Percentiles rank a stretch among this genome's conserved stretches.
phyloP scores from a whole-genome alignment of 2,329 filamentous ascomycete species.

The Periconia sp. region DNA sequence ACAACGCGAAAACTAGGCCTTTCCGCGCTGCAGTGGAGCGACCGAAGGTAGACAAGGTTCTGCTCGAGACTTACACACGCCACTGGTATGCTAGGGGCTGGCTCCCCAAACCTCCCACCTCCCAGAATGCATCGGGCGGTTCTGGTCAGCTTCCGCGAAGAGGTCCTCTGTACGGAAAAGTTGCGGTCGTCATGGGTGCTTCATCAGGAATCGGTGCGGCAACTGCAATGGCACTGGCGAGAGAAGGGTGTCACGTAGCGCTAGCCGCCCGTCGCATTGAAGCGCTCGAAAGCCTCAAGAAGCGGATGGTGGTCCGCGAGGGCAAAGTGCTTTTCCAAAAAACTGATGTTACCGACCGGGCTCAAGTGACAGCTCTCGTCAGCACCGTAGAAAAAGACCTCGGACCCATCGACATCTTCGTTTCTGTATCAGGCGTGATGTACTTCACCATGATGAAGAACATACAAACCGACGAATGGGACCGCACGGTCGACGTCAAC shows the following conservation, averaged over 20 bases:
- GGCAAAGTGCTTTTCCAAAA: constrained; percentile 68
- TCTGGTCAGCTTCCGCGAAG: constrained; percentile 48
- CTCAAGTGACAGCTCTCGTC: constrained; percentile 68
- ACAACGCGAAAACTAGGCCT: constrained; percentile 68
- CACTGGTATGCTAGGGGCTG: constrained; percentile 81
- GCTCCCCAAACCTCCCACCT: constrained; percentile 65
- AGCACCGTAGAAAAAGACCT: constrained; percentile 61
- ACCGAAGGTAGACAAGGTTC: constrained; percentile 67
- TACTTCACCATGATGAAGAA: constrained; percentile 89
- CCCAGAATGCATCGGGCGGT: constrained; percentile 50
- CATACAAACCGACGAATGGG: constrained; percentile 72
- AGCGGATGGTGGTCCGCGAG: constrained; percentile 57
- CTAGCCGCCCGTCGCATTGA: constrained; percentile 71
- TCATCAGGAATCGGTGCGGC: constrained; percentile 80
- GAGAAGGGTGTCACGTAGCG: constrained; percentile 71
- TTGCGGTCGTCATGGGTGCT: constrained; percentile 77
- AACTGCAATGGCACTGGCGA: constrained; percentile 67
- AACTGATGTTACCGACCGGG: constrained; percentile 71
- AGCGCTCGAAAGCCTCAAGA: constrained; percentile 68
- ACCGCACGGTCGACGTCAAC: constrained; percentile 81
- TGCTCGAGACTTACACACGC: constrained; percentile 77
- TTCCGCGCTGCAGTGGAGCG: constrained; percentile 61
- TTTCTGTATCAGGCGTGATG: constrained; percentile 82
- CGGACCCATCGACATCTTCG: constrained; percentile 75
- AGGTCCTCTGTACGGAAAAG: constrained; percentile 66